phyloP scores from a whole-genome alignment of 306 rosid species.

The Ammopiptanthus mongolicus region DNA sequence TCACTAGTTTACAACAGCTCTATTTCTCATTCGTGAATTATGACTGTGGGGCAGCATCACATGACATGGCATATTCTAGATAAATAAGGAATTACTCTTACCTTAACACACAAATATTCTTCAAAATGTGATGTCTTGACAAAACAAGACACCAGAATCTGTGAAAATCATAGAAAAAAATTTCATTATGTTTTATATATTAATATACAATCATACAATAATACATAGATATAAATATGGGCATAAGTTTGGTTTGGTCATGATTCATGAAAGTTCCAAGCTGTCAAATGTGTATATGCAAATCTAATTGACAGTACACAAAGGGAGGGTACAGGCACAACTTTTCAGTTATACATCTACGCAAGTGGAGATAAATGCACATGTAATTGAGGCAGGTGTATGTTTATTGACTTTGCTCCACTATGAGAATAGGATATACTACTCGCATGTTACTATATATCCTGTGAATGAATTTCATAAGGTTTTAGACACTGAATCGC shows the following conservation, averaged over 20 bases:
- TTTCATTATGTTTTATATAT: background rate
- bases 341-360: background rate
- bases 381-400: background rate
- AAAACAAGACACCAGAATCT: constrained; percentile 90
- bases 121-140: constrained; percentile 91
- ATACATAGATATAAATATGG: background rate
- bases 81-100: constrained; percentile 30
- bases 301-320: background rate
- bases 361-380: background rate
- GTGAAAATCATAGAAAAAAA: constrained; percentile 27
- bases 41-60: constrained; percentile 2
- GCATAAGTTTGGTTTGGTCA: background rate
- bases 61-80: constrained; percentile 10
- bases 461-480: background rate
- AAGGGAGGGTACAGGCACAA: background rate
- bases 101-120: constrained; percentile 93
- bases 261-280: background rate
- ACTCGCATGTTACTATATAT: background rate
- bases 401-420: background rate
- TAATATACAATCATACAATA: background rate
- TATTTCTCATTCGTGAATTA: background rate
- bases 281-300: background rate
- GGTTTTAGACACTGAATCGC: background rate
- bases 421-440: background rate
- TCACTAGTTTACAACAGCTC: background rate